These are phyloP conservation scores for Phyllostachys edulis DNA, from an alignment of 176 grass and related monocot genomes.

Conservation along the genomic window DNA sequence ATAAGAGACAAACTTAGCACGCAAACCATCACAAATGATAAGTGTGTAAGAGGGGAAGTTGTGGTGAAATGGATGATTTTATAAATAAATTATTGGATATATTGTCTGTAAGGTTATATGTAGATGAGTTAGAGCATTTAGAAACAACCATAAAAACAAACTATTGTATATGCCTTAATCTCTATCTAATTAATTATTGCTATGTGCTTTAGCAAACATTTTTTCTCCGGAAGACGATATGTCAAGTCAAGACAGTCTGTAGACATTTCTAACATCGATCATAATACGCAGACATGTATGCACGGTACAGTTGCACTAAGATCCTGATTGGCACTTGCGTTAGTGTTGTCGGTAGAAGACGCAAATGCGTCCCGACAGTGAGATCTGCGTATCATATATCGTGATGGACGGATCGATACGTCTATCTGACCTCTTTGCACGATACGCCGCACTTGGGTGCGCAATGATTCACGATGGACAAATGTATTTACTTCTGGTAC, in stretches of 20 bases:
- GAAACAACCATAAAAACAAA: too few relatives aligned
- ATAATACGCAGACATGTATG: not conserved
- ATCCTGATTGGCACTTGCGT: not conserved
- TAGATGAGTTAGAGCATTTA: too few relatives aligned
- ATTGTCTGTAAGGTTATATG: too few relatives aligned
- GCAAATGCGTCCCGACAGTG: not conserved
- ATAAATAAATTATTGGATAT: too few relatives aligned
- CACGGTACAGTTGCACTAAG: not conserved
- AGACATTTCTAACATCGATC: not conserved
- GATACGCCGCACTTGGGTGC: not conserved
- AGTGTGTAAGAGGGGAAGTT: too few relatives aligned
- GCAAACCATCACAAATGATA: too few relatives aligned
- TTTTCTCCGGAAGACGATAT: not conserved
- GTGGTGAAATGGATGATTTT: too few relatives aligned
- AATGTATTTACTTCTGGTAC: not conserved
- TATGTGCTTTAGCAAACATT: not conserved
- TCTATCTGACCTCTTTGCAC: not conserved
- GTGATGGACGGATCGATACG: not conserved
- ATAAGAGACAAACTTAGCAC: too few relatives aligned
- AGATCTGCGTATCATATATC: not conserved
- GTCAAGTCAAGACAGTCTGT: not conserved
- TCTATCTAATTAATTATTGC: not conserved
- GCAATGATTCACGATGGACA: not conserved
- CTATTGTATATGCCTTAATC: not conserved
- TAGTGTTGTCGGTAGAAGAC: constrained; percentile 3